These are phyloP conservation scores for Saprolegnia parasitica DNA, from an alignment of 352 stramenopile species.

Conservation along the genomic window DNA sequence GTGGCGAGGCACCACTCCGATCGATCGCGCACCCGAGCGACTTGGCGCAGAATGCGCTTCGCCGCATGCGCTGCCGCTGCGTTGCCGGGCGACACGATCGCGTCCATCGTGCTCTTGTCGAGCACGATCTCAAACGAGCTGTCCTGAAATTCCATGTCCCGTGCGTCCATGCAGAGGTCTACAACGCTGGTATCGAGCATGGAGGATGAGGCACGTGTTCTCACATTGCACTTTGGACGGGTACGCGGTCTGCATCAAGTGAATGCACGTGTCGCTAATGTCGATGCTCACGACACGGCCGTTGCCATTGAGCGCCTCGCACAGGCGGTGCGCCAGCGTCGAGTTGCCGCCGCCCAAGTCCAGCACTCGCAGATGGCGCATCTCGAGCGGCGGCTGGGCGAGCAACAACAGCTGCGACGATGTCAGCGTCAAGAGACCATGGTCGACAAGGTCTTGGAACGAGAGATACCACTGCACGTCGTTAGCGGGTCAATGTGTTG, in stretches of 20 bases:
- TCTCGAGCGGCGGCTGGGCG: background rate
- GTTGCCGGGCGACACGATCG: background rate
- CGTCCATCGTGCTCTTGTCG: constrained; percentile 13
- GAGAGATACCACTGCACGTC: constrained; percentile 15
- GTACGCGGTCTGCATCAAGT: background rate
- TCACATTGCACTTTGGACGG: constrained; percentile 13
- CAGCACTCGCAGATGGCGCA: background rate
- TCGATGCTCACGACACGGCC: background rate
- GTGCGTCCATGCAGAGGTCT: constrained; percentile 15
- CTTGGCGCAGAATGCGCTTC: constrained; percentile 5
- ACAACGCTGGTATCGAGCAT: background rate
- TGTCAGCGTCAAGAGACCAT: constrained; percentile 1
- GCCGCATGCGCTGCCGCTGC: background rate
- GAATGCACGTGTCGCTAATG: background rate
- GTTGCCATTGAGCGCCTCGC: background rate
- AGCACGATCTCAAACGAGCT: background rate
- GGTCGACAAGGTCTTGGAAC: background rate
- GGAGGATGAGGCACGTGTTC: background rate
- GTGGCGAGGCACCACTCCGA: background rate
- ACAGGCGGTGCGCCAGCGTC: background rate
- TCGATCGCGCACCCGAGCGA: background rate
- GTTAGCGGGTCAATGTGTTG: no score
- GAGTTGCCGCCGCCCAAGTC: constrained; percentile 5
- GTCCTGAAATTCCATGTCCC: background rate
- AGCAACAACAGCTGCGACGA: background rate